Evolutionary conservation across 306 rosid genomes (phyloP), one percentile per base, ranked within the genome.

Genomic region (Dryas octopetala): DNA sequence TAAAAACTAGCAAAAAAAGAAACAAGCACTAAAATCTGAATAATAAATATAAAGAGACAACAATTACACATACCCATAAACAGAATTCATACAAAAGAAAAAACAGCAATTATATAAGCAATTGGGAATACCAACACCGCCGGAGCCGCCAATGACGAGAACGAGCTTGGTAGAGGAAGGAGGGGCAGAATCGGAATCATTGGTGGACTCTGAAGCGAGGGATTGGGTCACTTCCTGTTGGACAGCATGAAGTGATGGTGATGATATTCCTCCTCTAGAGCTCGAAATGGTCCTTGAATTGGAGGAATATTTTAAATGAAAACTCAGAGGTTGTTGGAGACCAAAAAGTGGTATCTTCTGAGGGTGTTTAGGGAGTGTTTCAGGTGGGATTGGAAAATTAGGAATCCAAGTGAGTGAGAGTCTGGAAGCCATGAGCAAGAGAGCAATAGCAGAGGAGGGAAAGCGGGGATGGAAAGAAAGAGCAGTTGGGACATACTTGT

Each of bases 71-170:
- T 28, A 5, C 49, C 65, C n/a, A 10, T 1, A 15, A 38, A 43
- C 0, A 0, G 16, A 61, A 10, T 61, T 62, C 38, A 13, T 10
- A 74, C 3, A 38, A 50, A 5, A 73, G 4, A 47, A 73, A 52
- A 11, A 15, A 9, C 2, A 44, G 14, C 4, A 17, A 66, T 9
- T 1, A 1, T 7, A 71, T 14, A 58, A 12, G 38, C 41, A 69
- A 6, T 11, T 50, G 12, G 62, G 57, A 76, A 26, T 86, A 94
- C 98, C 98, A 75, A 91, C 96, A 32, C 98, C 98, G 2, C 98
- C 98, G 0, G 97, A 74, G 63, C 88, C 98, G 54, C 98, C 98
- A 65, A 88, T 82, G 69, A 94, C 93, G 58, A 94, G 98, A 12
- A 91, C 96, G 26, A 91, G 68, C 83, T 91, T 94, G 40, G 96